Percentiles rank a stretch among this genome's conserved stretches.
Conservation (phyloP, 2,329 filamentous ascomycete species). For the Xylariaceae sp. region DNA sequence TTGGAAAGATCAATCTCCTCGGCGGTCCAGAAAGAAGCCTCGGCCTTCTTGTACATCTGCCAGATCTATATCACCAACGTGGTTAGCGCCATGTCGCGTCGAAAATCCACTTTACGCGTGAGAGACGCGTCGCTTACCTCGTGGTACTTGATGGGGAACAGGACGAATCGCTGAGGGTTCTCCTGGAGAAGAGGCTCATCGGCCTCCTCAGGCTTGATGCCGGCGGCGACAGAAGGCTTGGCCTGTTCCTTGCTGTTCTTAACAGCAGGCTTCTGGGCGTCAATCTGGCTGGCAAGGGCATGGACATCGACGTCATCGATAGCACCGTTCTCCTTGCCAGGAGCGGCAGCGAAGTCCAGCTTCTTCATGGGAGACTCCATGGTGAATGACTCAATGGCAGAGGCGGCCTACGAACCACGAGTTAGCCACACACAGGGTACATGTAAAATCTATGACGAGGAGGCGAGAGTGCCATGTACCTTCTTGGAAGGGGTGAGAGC, state of each 20-base stretch:
- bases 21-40: constrained; percentile 99
- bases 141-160: constrained; percentile 99
- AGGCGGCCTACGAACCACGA: constrained; percentile 60
- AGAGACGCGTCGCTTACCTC: constrained; percentile 67
- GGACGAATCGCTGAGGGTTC: constrained; percentile 91
- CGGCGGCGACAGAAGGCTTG: constrained; percentile 41
- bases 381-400: constrained; percentile 80
- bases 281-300: constrained; percentile 50
- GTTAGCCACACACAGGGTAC: constrained; percentile 20
- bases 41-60: constrained; percentile 99
- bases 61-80: constrained; percentile 63
- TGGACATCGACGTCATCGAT: constrained; percentile 45
- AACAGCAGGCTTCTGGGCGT: constrained; percentile 55
- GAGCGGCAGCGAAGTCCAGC: constrained; percentile 62
- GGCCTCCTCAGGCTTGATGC: constrained; percentile 63
- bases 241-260: constrained; percentile 40
- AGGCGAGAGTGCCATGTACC: constrained; percentile 39
- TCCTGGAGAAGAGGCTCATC: constrained; percentile 91
- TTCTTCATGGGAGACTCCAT: constrained; percentile 93
- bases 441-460: neutral
- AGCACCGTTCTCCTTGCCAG: constrained; percentile 76
- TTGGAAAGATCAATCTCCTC: constrained; percentile 99
- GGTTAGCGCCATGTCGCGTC: constrained; percentile 36
- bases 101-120: constrained; percentile 64
- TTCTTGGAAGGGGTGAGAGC: constrained; percentile 61